Evolutionary conservation across 2,329 filamentous ascomycete genomes (phyloP).

Genomic region (Aspergillus costaricaensis): DNA sequence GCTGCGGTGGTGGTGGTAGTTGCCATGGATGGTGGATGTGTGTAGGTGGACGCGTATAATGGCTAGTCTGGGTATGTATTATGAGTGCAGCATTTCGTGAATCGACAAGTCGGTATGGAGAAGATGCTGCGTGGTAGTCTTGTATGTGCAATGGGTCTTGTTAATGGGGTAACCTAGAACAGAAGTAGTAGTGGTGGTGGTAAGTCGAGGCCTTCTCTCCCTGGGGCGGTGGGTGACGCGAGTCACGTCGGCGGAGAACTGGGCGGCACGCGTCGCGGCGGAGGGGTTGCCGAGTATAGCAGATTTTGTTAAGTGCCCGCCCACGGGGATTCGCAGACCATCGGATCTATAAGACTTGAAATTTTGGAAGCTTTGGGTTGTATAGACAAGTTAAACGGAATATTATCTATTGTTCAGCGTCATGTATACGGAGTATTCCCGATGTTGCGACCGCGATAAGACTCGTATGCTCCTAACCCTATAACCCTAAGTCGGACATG

Average conservation of each 20-base stretch:
- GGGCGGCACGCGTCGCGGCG: conserved; percentile 31
- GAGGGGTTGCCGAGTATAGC: conserved; percentile 1
- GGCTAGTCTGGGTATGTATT: background rate
- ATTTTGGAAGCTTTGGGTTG: no score
- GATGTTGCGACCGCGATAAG: no score
- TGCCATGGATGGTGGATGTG: conserved; percentile 42
- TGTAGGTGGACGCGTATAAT: conserved; percentile 17
- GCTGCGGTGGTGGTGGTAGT: conserved; percentile 24
- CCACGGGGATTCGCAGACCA: no score
- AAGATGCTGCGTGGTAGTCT: background rate
- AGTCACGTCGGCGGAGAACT: conserved; percentile 15
- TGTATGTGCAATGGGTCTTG: background rate
- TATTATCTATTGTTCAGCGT: no score
- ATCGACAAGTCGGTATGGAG: no score
- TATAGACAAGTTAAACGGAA: no score
- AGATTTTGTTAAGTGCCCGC: background rate
- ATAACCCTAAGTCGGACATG: no score
- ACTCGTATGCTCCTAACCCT: no score
- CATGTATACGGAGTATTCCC: no score
- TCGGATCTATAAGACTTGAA: no score
- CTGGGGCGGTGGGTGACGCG: background rate
- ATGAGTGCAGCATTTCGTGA: no score
- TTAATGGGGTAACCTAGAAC: background rate
- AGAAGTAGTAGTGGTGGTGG: background rate
- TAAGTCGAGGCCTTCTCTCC: background rate